A percentile compares a stretch with the other conserved stretches of the same genome.
These are phyloP conservation scores for Isochrysis galbana DNA, from an alignment of 78 protist species.

Conservation along the genomic window DNA sequence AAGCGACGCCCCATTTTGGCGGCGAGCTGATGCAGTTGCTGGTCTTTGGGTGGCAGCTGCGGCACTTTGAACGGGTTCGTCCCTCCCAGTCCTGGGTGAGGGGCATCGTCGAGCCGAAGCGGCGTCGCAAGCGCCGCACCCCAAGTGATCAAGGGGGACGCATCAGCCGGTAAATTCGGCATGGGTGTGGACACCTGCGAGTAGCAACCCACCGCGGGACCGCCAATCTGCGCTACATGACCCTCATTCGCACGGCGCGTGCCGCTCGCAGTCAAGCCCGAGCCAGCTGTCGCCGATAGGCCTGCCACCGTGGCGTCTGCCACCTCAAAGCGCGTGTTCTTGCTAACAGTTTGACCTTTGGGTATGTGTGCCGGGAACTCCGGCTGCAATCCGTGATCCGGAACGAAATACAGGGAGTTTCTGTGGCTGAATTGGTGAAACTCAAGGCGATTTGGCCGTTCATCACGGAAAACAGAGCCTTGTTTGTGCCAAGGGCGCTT, in stretches of 20 bases:
- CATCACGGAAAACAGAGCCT: background rate
- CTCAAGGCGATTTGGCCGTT: background rate
- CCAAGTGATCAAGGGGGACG: conserved; percentile 74
- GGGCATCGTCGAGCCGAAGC: background rate
- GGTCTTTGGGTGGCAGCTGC: background rate
- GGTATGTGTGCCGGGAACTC: background rate
- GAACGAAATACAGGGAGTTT: background rate
- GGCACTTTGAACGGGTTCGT: background rate
- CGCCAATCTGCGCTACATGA: too few species aligned
- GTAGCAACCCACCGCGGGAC: background rate
- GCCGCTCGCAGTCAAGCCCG: too few species aligned
- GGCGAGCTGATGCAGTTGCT: background rate
- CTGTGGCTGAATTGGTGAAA: background rate
- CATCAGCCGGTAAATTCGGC: conserved; percentile 11
- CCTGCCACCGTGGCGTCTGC: background rate
- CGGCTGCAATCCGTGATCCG: background rate
- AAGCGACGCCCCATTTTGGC: background rate
- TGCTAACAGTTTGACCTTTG: background rate
- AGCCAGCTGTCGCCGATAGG: background rate
- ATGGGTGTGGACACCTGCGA: conserved; percentile 2
- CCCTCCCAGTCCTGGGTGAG: background rate
- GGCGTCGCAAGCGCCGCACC: conserved; percentile 70
- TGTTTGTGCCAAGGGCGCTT: background rate
- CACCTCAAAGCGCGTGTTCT: background rate
- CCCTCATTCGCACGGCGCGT: background rate